Conservation (phyloP, 208 protist species). For the Borovskyia barvae region DNA sequence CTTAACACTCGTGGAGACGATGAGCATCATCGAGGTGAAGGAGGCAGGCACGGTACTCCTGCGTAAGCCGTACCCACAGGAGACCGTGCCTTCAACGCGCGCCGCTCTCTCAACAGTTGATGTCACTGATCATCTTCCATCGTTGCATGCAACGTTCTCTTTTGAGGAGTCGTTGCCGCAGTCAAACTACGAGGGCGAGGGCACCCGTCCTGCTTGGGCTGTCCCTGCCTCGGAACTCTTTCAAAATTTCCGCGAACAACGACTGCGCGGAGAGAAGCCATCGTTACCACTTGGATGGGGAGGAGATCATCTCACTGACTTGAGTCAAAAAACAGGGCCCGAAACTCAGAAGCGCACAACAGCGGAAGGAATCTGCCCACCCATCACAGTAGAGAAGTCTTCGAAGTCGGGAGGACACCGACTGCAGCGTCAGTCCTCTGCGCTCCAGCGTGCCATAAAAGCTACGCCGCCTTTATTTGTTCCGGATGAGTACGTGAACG, state of each 20-base stretch:
- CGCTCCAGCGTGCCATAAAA: too few species aligned
- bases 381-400: too few species aligned
- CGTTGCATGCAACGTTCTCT: not conserved
- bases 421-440: too few species aligned
- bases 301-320: not conserved
- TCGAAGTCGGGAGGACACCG: too few species aligned
- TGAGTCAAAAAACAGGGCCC: too few species aligned
- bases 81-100: not conserved
- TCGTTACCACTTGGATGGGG: slow-evolving; percentile 8
- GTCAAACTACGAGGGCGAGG: not conserved
- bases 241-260: slow-evolving; percentile 13
- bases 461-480: slow-evolving; percentile 7
- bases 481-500: slow-evolving; percentile 5
- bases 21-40: slow-evolving; percentile 33
- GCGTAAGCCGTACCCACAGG: slow-evolving; percentile 6
- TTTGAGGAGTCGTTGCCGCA: not conserved
- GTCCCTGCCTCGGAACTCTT: slow-evolving; percentile 20
- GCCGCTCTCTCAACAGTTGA: not conserved
- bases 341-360: too few species aligned
- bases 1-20: slow-evolving; percentile 41
- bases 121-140: not conserved
- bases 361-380: too few species aligned
- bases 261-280: slow-evolving; percentile 14
- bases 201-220: not conserved
- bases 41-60: slow-evolving; percentile 19